Conservation (phyloP, 768 basidiomycete genomes). For the Kwoniella heveanensis region DNA sequence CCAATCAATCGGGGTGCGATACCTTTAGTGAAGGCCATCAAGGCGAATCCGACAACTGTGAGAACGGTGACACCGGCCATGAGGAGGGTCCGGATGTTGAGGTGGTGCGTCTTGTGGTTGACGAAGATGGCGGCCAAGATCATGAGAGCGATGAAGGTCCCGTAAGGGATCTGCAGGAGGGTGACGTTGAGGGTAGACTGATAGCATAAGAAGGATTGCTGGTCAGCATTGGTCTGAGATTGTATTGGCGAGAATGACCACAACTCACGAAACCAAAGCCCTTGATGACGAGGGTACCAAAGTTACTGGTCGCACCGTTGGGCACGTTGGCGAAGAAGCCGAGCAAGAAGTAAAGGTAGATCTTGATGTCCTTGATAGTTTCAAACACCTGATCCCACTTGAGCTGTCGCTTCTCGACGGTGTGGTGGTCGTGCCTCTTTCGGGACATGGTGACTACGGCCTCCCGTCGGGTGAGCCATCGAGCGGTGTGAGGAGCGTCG, state of each 20-base stretch:
- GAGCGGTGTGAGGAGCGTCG: constrained; percentile 47
- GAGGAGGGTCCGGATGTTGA: constrained; percentile 42
- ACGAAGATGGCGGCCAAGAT: constrained; percentile 35
- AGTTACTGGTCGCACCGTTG: constrained; percentile 47
- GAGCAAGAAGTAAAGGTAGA: constrained; percentile 53
- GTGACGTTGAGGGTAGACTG: constrained; percentile 30
- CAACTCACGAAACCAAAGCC: constrained; percentile 32
- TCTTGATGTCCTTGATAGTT: constrained; percentile 44
- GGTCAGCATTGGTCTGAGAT: not conserved
- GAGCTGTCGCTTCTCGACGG: constrained; percentile 48
- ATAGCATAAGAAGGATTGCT: not conserved
- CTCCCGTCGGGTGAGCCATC: constrained; percentile 48
- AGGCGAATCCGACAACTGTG: constrained; percentile 41
- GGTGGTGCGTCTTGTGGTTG: constrained; percentile 36
- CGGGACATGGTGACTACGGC: constrained; percentile 50
- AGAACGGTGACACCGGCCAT: constrained; percentile 41
- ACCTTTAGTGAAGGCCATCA: constrained; percentile 41
- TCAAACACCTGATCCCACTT: constrained; percentile 47
- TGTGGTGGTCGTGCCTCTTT: constrained; percentile 52
- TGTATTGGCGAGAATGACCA: not conserved
- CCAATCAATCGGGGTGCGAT: constrained; percentile 37
- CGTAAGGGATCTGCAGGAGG: constrained; percentile 46
- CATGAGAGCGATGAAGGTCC: constrained; percentile 41
- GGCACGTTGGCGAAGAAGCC: constrained; percentile 51
- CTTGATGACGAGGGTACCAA: constrained; percentile 41